Conservation (phyloP, 2,329 filamentous ascomycete genomes). For the Ascochyta viciae-villosae region DNA sequence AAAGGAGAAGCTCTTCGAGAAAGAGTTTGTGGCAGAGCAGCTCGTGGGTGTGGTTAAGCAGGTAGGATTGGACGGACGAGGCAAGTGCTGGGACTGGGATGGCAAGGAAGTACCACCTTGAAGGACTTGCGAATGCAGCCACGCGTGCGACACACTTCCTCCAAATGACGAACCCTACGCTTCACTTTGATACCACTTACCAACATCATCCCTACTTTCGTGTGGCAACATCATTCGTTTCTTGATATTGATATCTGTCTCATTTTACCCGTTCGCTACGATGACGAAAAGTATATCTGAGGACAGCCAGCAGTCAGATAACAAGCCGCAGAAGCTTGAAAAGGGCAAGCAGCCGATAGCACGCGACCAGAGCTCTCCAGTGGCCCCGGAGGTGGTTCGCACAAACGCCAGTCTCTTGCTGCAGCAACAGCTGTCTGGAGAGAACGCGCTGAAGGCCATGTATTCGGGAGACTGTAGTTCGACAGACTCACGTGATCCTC, state of each 20-base stretch:
- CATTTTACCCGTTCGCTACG: neutral
- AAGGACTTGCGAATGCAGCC: slow-evolving; percentile 12
- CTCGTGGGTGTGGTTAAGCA: slow-evolving; percentile 70
- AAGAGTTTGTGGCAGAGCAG: slow-evolving; percentile 70
- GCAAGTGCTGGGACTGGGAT: slow-evolving; percentile 51
- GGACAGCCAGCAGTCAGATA: neutral
- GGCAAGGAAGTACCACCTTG: slow-evolving; percentile 49
- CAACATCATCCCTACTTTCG: neutral
- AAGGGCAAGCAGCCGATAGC: neutral
- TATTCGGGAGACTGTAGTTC: neutral
- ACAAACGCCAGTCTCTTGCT: neutral
- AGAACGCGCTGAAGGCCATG: neutral
- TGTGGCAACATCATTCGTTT: neutral
- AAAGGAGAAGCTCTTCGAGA: slow-evolving; percentile 69
- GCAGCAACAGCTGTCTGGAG: neutral
- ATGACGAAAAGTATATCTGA: neutral
- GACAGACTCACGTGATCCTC: neutral
- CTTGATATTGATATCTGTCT: neutral
- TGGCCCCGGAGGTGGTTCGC: too few relatives aligned
- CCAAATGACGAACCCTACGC: neutral
- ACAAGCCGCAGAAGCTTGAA: neutral
- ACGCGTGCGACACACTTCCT: neutral
- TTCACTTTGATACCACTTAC: neutral
- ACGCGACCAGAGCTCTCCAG: neutral
- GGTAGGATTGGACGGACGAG: slow-evolving; percentile 61